Evolutionary conservation across 2,329 filamentous ascomycete genomes (phyloP).

Genomic region (Aureobasidium leucospermi): DNA sequence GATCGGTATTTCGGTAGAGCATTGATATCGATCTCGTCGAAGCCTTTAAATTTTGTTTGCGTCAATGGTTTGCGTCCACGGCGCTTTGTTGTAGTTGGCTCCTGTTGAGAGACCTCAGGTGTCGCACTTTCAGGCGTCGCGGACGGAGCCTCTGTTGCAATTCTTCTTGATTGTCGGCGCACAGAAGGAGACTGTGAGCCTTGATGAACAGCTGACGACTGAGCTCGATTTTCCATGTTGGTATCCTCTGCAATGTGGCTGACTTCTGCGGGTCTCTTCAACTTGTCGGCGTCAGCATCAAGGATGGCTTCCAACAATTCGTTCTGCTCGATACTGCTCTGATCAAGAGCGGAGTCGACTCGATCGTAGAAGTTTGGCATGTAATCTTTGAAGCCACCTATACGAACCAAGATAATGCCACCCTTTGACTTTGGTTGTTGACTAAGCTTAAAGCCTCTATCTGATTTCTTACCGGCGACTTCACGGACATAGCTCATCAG

Average conservation of each 20-base stretch:
- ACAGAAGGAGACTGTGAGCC: not conserved
- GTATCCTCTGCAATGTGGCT: not conserved
- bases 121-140: not conserved
- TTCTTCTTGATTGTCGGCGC: not conserved
- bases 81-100: not conserved
- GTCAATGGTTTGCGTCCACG: conserved; percentile 19
- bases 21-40: conserved; percentile 32
- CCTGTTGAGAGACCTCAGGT: not conserved
- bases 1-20: conserved; percentile 20
- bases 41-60: conserved; percentile 52
- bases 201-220: not conserved
- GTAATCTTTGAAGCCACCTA: conserved; percentile 43
- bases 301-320: conserved; percentile 90
- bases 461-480: conserved; percentile 67
- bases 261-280: conserved; percentile 58
- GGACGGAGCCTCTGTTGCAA: not conserved
- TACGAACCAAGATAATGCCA: conserved; percentile 73
- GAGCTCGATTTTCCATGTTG: not conserved
- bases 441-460: conserved; percentile 22
- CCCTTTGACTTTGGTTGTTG: conserved; percentile 22
- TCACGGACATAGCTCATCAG: conserved; percentile 70
- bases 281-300: conserved; percentile 63
- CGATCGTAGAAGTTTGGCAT: conserved; percentile 21
- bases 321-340: conserved; percentile 78
- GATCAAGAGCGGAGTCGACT: conserved; percentile 65